A percentile compares a stretch with the other conserved stretches of the same genome.
These are phyloP conservation scores for Neopestalotiopsis clavispora DNA, from an alignment of 2,329 filamentous ascomycete genomes.

Conservation along the genomic window DNA sequence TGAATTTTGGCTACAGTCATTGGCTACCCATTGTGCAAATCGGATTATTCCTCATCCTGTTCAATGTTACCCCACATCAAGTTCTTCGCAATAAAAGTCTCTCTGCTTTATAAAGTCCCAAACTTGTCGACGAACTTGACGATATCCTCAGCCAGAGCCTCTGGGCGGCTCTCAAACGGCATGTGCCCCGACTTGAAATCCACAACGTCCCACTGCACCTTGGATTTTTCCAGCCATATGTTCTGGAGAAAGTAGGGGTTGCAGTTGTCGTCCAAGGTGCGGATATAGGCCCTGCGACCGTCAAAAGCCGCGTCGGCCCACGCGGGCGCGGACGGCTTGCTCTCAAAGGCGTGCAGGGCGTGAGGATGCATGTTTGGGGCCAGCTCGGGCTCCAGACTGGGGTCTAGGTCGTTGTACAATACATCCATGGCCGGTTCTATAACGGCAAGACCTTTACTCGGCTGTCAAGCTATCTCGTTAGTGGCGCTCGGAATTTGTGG, in stretches of 20 bases:
- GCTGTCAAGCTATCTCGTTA: neutral
- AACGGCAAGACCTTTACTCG: slow-evolving; percentile 23
- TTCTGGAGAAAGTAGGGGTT: slow-evolving; percentile 28
- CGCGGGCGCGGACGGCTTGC: slow-evolving; percentile 23
- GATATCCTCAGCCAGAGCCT: slow-evolving; percentile 24
- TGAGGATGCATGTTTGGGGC: slow-evolving; percentile 22
- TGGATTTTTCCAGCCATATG: slow-evolving; percentile 28
- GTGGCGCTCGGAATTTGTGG: no score
- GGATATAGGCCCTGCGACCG: slow-evolving; percentile 24
- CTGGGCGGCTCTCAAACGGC: slow-evolving; percentile 31
- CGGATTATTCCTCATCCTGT: neutral
- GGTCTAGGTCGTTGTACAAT: slow-evolving; percentile 29
- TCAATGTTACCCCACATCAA: neutral
- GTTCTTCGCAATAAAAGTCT: neutral
- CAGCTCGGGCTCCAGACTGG: slow-evolving; percentile 19
- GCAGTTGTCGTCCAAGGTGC: slow-evolving; percentile 26
- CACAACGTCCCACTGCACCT: slow-evolving; percentile 30
- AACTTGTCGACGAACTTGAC: slow-evolving; percentile 21
- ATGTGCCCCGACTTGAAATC: slow-evolving; percentile 31
- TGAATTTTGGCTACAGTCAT: no score
- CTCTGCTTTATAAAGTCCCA: neutral
- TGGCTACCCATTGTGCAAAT: no score
- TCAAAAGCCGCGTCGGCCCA: slow-evolving; percentile 26
- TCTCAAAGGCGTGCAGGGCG: slow-evolving; percentile 24
- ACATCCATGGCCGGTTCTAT: slow-evolving; percentile 28